Percentiles rank a stretch among this genome's conserved stretches.
phyloP scores from a whole-genome alignment of 192 early-diverging fungal species.

The Thamnidium elegans region DNA sequence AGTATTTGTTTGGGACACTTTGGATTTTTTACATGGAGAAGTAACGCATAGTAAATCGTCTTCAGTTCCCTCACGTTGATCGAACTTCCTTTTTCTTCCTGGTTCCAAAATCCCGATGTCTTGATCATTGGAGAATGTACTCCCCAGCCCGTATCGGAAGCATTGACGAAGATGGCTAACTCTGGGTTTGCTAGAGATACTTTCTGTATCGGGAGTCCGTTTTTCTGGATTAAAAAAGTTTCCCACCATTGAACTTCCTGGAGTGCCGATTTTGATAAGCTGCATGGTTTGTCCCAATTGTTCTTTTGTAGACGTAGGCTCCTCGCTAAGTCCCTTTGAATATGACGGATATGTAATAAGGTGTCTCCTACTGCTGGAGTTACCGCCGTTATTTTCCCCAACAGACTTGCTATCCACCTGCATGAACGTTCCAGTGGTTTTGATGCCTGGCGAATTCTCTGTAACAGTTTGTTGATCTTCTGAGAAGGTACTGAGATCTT shows the following conservation, averaged over 20 bases:
- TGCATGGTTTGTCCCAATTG: not conserved
- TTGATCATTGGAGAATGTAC: not conserved
- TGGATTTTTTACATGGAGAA: not conserved
- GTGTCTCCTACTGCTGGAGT: not conserved
- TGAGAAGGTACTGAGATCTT: not conserved
- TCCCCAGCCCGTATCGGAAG: conserved; percentile 2
- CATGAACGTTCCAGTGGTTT: not conserved
- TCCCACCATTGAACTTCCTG: not conserved
- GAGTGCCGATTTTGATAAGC: not conserved
- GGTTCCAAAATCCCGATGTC: not conserved
- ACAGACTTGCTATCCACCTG: not conserved
- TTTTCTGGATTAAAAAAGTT: not conserved
- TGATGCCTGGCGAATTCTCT: not conserved
- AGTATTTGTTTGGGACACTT: not conserved
- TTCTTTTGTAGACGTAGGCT: not conserved
- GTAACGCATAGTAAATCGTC: not conserved
- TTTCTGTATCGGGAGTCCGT: conserved; percentile 2
- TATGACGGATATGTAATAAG: not conserved
- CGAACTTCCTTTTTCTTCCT: not conserved
- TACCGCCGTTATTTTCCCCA: not conserved
- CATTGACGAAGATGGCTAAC: not conserved
- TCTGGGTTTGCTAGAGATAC: not conserved
- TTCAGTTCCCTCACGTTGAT: conserved; percentile 14
- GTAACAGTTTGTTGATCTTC: not conserved
- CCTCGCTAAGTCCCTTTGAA: conserved; percentile 5